These are phyloP conservation scores for Picochlorum costavermella DNA, from an alignment of 139 green algal genomes.

Conservation along the genomic window DNA sequence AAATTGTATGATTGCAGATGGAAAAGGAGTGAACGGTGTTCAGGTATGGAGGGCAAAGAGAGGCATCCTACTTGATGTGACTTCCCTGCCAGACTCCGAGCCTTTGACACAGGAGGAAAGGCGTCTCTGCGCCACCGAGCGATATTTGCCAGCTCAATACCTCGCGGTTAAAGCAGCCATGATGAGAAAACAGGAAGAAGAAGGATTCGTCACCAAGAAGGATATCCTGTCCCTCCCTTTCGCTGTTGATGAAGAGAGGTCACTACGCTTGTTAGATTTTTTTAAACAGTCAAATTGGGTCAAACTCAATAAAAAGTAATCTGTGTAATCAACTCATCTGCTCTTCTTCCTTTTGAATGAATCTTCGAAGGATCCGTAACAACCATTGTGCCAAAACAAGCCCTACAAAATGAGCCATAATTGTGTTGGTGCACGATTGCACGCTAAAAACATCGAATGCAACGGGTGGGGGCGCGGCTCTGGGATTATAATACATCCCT, in stretches of 20 bases:
- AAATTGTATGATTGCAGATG: constrained; percentile 1
- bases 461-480: constrained; percentile 43
- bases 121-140: constrained; percentile 53
- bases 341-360: constrained; percentile 25
- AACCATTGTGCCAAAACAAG: constrained; percentile 71
- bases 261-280: constrained; percentile 18
- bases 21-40: constrained; percentile 23
- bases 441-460: constrained; percentile 88
- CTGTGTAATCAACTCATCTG: neutral
- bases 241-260: constrained; percentile 12
- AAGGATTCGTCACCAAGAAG: constrained; percentile 4
- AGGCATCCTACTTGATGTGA: constrained; percentile 65
- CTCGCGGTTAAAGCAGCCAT: constrained; percentile 69
- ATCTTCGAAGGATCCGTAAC: constrained; percentile 44
- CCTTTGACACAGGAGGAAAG: constrained; percentile 54
- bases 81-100: constrained; percentile 54
- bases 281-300: constrained; percentile 6
- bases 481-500: constrained; percentile 33
- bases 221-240: constrained; percentile 23
- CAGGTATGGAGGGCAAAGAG: constrained; percentile 40
- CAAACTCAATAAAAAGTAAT: neutral
- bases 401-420: constrained; percentile 77
- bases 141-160: constrained; percentile 77
- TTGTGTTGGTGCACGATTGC: constrained; percentile 79
- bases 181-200: constrained; percentile 31